Conservation (phyloP, 2,329 filamentous ascomycete species). For the Stagonosporopsis chrysanthemi region DNA sequence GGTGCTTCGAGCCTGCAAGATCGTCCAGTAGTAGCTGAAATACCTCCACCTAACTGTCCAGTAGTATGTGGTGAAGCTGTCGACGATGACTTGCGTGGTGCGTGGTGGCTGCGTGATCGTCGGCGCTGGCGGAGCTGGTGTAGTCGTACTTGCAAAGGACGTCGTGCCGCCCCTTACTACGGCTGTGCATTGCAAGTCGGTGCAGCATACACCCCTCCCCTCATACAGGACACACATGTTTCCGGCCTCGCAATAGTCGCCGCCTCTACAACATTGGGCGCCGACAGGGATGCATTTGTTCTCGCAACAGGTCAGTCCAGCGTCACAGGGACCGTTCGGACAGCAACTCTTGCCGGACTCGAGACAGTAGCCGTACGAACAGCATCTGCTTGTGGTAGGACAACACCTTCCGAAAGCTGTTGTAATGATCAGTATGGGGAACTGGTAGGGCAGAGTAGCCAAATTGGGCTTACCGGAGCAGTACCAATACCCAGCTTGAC, state of each 20-base stretch:
- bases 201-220: constrained; percentile 26
- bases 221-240: constrained; percentile 24
- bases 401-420: constrained; percentile 24
- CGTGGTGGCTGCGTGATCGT: constrained; percentile 19
- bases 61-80: constrained; percentile 20
- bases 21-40: constrained; percentile 24
- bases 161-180: constrained; percentile 24
- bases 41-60: constrained; percentile 32
- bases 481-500: constrained; percentile 25
- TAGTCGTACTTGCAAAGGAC: constrained; percentile 12
- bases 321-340: constrained; percentile 18
- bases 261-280: constrained; percentile 20
- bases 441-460: neutral
- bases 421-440: neutral
- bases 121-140: neutral
- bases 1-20: constrained; percentile 16
- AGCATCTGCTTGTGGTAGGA: constrained; percentile 18
- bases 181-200: constrained; percentile 27
- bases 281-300: constrained; percentile 22
- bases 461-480: constrained; percentile 18
- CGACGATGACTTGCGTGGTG: constrained; percentile 12
- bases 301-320: constrained; percentile 22
- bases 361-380: constrained; percentile 27
- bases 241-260: constrained; percentile 25
- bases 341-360: constrained; percentile 25